phyloP scores from a whole-genome alignment of 108 stramenopile genomes.

The Chaetoceros muelleri region DNA sequence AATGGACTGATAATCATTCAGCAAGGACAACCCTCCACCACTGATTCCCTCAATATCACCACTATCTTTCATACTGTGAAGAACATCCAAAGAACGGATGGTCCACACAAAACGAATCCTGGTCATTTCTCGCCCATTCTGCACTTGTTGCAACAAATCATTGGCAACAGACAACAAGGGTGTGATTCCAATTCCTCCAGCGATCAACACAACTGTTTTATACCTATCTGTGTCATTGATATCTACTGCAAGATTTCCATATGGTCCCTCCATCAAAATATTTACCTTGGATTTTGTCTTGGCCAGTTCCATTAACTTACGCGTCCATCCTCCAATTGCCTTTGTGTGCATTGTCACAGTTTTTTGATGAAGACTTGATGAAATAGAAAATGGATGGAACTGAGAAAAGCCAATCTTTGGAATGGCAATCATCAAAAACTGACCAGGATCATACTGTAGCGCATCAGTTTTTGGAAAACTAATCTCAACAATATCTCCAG shows the following conservation, averaged over 20 bases:
- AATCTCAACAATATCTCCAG: constrained; percentile 1
- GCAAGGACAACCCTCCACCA: background rate
- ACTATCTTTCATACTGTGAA: background rate
- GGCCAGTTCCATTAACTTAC: background rate
- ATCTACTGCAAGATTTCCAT: constrained; percentile 2
- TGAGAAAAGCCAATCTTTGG: background rate
- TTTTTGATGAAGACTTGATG: constrained; percentile 6
- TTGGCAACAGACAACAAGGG: background rate
- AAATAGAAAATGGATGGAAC: constrained; percentile 8
- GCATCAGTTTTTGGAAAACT: constrained; percentile 2
- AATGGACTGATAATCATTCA: background rate
- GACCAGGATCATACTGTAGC: constrained; percentile 2
- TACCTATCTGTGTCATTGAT: background rate
- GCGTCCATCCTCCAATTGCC: constrained; percentile 5
- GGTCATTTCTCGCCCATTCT: background rate
- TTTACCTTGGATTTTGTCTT: background rate
- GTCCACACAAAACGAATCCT: background rate
- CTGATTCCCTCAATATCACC: background rate
- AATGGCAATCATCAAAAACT: constrained; percentile 6
- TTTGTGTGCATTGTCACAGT: constrained; percentile 1
- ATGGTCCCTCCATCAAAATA: constrained; percentile 5
- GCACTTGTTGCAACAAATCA: background rate
- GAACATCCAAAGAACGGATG: background rate
- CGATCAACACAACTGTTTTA: constrained; percentile 1
- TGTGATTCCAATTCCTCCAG: constrained; percentile 7